Base-by-base conservation (phyloP, 1,284 basidiomycete species). In the Malassezia obtusa region DNA sequence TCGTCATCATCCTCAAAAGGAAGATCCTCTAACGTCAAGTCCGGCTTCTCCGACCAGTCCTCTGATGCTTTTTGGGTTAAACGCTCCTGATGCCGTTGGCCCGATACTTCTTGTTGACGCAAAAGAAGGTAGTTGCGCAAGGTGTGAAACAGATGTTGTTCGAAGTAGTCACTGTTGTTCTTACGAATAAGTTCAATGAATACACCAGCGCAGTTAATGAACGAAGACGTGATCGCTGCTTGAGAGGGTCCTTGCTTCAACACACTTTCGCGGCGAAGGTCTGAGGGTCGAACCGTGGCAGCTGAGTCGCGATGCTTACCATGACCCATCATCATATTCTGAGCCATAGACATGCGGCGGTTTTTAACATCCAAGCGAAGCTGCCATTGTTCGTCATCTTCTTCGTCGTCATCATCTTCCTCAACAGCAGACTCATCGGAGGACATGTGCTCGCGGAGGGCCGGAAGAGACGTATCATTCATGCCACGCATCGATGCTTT, bases 161-260 rank as follows among this genome's bases (percentile, higher is more conserved):
- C 94, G 70, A 94, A 92, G 74, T 91, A 95, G 75, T 99, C 92
- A 48, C 90, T 92, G 76, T 98, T 98, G 76, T 98, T 98, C 75
- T 96, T 91, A 50, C 94, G 82, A 64, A 99, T 96, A 33, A 99
- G 81, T 75, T 99, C 94, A 65, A 95, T 87, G 60, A 96, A 80
- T 65, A 98, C 83, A 46, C 86, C 85, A 62, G 92, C 86, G 24
- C 89, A 85, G 58, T 89, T 84, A 28, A 87, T 81, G 40, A 96
- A 82, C 0, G 89, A 89, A 5, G 91, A 96, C 0, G 84, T 83
- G n/a, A 83, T 81, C 1, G 84, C 85, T 52, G 87, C 84, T 15
- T 82, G 77, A 25, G 65, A 61, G 32, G 67, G 50, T 0, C 65
- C 59, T 0, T 58, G 54, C 9, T 62, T 63, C 9, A 65, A 63